Evolutionary conservation across 768 basidiomycete genomes (phyloP), one percentile per base, ranked within the genome.

Genomic region (Mycena kentingensis): DNA sequence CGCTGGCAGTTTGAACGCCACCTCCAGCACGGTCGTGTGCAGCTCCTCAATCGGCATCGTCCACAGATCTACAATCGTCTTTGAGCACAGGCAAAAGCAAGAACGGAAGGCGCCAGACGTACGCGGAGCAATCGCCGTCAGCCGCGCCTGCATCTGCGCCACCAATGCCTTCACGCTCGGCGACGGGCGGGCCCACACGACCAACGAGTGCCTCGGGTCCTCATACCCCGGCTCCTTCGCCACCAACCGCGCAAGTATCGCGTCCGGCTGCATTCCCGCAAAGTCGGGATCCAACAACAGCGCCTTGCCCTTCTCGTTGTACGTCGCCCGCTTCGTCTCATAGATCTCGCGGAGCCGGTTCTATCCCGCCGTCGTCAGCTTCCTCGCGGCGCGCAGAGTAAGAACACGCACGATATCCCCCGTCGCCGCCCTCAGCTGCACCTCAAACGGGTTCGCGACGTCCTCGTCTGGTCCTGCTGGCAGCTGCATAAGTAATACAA

Each of bases 241-340:
- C 10, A 32, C 31, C 31, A 32, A 16, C 8, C 31, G 31, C 8
- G 31, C 8, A 16, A 32, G 31, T 8, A 32, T 32, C 10, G 31
- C 10, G 16, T 32, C 31, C 16, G 31, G 31, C 10, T 8, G 8
- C 10, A 32, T 16, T 8, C 31, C 31, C 8, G 16, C 31, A 32
- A 32, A 32, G 31, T 32, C 31, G 31, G 31, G 31, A 32, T 8
- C 31, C 8, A 32, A 16, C 16, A 32, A 16, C 10, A 32, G 16
- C 8, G 31, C 31, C 31, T 32, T 32, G 8, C 16, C 10, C 31
- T 8, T 32, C 31, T 8, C 31, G 31, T 32, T 32, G 31, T 4
- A 60, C 57, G 2, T 70, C 63, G 6, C 63, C 65, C 11, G 73
- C 75, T 18, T 67, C 57, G 35, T 64, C 68, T 32, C 10, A 16